Percentiles rank a stretch among this genome's conserved stretches.
These are phyloP conservation scores for Calcarisporium arbuscula DNA, from an alignment of 2,329 filamentous ascomycete species.

Conservation along the genomic window DNA sequence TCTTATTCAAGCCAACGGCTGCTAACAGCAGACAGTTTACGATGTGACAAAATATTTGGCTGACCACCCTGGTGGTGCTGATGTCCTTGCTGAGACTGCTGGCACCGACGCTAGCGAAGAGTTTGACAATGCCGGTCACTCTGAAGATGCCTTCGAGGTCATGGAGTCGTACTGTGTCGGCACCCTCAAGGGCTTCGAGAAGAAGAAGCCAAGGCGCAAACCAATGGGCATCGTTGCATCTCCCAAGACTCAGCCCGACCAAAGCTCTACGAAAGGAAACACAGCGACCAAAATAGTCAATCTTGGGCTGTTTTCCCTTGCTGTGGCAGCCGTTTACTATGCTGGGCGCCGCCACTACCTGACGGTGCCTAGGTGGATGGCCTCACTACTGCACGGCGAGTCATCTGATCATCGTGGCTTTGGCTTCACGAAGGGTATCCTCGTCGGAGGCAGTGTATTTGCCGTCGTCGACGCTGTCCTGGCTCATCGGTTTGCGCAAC, in stretches of 20 bases:
- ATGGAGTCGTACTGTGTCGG: constrained; percentile 32
- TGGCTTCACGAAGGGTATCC: constrained; percentile 31
- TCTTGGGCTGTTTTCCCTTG: constrained; percentile 13
- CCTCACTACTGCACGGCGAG: constrained; percentile 4
- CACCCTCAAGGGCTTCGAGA: constrained; percentile 26
- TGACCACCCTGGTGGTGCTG: constrained; percentile 67
- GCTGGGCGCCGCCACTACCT: constrained; percentile 9
- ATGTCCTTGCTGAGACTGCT: constrained; percentile 69
- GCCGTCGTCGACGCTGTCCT: constrained; percentile 24
- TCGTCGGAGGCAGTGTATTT: constrained; percentile 27
- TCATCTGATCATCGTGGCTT: constrained; percentile 13
- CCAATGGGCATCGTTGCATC: no score
- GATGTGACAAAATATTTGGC: constrained; percentile 50
- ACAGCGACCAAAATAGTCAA: constrained; percentile 9
- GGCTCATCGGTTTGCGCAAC: constrained; percentile 20
- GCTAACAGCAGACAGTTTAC: constrained; percentile 39
- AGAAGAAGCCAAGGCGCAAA: constrained; percentile 10
- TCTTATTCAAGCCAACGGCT: constrained; percentile 1
- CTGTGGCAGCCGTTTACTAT: constrained; percentile 15
- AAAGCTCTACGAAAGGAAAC: background rate
- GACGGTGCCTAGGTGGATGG: no score
- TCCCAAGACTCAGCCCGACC: background rate
- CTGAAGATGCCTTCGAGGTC: constrained; percentile 48
- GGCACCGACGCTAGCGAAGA: constrained; percentile 73
- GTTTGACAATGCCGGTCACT: constrained; percentile 81